Conservation (phyloP, 495 filamentous ascomycete species). For the Evernia prunastri region DNA sequence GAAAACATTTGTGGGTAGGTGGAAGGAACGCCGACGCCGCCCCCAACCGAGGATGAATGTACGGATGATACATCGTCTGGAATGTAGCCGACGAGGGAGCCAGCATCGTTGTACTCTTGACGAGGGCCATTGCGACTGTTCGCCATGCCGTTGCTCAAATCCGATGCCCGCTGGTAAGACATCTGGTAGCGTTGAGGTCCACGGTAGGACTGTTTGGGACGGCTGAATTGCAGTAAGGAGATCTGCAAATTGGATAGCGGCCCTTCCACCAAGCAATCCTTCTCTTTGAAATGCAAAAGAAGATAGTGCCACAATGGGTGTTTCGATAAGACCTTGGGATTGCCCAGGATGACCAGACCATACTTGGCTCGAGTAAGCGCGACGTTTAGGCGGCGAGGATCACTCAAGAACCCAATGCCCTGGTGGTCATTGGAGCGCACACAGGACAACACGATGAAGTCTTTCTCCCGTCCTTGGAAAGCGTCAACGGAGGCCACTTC, state of each 20-base stretch:
- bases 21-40: conserved; percentile 69
- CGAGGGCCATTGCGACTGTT: conserved; percentile 48
- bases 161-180: conserved; percentile 63
- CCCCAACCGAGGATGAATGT: conserved; percentile 84
- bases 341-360: conserved; percentile 91
- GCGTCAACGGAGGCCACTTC: conserved; percentile 98
- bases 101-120: conserved; percentile 75
- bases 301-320: conserved; percentile 98
- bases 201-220: conserved; percentile 86
- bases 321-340: conserved; percentile 96
- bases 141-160: conserved; percentile 44
- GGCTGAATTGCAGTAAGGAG: conserved; percentile 89
- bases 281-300: conserved; percentile 94
- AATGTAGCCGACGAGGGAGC: conserved; percentile 87
- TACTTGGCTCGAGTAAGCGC: conserved; percentile 95
- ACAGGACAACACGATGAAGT: conserved; percentile 97
- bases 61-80: conserved; percentile 96
- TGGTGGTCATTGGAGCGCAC: conserved; percentile 99
- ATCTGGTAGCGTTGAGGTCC: conserved; percentile 85
- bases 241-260: conserved; percentile 94
- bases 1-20: conserved; percentile 95
- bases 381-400: conserved; percentile 97
- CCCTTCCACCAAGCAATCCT: conserved; percentile 91
- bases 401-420: conserved; percentile 97
- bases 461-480: conserved; percentile 98